Conservation (phyloP, 345 rosid genomes). For the Eucalyptus rudis region DNA sequence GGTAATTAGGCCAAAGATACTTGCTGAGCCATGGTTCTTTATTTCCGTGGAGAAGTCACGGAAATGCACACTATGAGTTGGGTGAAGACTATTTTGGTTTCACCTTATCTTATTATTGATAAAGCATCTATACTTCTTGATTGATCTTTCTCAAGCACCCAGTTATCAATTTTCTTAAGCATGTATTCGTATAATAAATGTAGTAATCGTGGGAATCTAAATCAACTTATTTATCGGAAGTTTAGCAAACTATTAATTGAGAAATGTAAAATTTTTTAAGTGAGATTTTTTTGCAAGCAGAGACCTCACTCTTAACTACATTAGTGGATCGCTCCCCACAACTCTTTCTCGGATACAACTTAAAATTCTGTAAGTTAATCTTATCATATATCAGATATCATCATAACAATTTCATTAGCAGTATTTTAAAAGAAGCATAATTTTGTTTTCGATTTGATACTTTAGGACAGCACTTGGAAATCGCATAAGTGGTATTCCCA, state of each 20-base stretch:
- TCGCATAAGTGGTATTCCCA: constrained; percentile 58
- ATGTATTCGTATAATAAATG: background rate
- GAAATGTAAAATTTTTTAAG: background rate
- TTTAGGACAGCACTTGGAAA: constrained; percentile 49
- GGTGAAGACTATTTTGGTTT: background rate
- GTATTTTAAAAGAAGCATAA: background rate
- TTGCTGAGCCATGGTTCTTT: background rate
- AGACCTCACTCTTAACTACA: constrained; percentile 59
- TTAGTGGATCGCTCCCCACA: constrained; percentile 61
- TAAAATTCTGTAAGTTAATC: constrained; percentile 28
- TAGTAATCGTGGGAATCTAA: background rate
- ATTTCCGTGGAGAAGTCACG: background rate
- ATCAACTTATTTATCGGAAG: background rate
- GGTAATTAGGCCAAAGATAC: background rate
- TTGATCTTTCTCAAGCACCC: background rate
- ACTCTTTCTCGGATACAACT: constrained; percentile 43
- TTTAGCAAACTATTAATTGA: background rate
- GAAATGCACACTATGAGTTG: background rate
- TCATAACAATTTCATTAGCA: background rate
- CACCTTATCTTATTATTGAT: background rate
- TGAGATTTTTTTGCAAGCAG: constrained; percentile 11
- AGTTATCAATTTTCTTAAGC: background rate
- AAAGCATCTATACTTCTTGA: background rate
- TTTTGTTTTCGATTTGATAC: background rate
- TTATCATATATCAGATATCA: background rate